phyloP scores from a whole-genome alignment of 805 yeast genomes.

The Kodamaea neixiangensis region DNA sequence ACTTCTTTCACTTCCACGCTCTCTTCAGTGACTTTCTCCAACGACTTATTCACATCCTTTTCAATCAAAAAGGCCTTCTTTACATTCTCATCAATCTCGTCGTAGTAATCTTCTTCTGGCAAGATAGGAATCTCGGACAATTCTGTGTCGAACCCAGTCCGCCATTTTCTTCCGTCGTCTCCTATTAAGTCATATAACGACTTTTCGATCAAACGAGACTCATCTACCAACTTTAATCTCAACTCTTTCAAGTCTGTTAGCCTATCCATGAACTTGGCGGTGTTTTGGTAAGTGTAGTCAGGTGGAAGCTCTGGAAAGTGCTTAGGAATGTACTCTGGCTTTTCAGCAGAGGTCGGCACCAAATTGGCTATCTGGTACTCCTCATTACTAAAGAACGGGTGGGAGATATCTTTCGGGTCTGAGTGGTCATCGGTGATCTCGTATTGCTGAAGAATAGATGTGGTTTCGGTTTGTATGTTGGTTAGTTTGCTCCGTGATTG shows the following conservation, averaged over 20 bases:
- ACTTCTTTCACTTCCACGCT: not conserved
- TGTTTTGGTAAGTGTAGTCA: conserved; percentile 83
- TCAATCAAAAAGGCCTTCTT: not conserved
- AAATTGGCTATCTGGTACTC: conserved; percentile 53
- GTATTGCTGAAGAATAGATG: conserved; percentile 14
- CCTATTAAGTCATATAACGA: conserved; percentile 66
- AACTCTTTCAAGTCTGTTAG: conserved; percentile 70
- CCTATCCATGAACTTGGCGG: conserved; percentile 65
- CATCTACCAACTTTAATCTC: conserved; percentile 72
- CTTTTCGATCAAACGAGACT: conserved; percentile 76
- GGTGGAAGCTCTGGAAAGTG: conserved; percentile 93
- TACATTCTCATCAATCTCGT: conserved; percentile 8
- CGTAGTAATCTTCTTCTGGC: conserved; percentile 17
- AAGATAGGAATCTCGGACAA: conserved; percentile 14
- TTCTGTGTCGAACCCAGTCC: conserved; percentile 27
- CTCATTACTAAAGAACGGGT: conserved; percentile 55
- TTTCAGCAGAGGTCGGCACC: conserved; percentile 49
- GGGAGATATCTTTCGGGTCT: conserved; percentile 38
- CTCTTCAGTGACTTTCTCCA: conserved; percentile 7
- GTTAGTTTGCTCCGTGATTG: conserved; percentile 12
- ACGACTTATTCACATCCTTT: not conserved
- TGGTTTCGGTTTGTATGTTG: conserved; percentile 14
- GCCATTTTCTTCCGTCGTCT: conserved; percentile 36
- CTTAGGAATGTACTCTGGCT: conserved; percentile 55
- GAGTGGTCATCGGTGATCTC: conserved; percentile 10